phyloP scores from a whole-genome alignment of 164 flowering plant genomes.

The Pachysandra terminalis region DNA sequence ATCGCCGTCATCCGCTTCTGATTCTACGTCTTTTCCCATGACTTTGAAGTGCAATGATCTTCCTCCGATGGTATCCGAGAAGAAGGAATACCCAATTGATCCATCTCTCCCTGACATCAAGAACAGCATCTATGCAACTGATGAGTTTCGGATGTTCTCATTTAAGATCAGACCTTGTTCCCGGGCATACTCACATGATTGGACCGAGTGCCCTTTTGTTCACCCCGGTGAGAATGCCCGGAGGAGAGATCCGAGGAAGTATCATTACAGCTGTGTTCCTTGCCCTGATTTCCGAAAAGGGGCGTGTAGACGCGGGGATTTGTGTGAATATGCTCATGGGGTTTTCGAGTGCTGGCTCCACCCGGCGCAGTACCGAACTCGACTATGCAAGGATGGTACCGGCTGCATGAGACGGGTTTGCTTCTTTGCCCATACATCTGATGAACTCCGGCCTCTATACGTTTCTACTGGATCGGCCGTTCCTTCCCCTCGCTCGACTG shows the following conservation, averaged over 20 bases:
- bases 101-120: too few relatives aligned
- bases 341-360: too few relatives aligned
- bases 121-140: too few relatives aligned
- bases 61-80: not conserved
- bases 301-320: conserved; percentile 3
- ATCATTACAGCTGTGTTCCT: conserved; percentile 6
- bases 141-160: too few relatives aligned
- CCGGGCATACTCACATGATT: not conserved
- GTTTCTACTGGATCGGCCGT: conserved; percentile 13
- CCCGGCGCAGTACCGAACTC: too few relatives aligned
- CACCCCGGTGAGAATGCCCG: too few relatives aligned
- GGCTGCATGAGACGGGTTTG: not conserved
- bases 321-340: conserved; percentile 12
- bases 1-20: too few relatives aligned
- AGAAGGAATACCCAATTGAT: too few relatives aligned
- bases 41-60: too few relatives aligned
- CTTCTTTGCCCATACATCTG: not conserved
- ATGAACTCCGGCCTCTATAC: conserved; percentile 3
- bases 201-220: conserved; percentile 1
- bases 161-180: not conserved
- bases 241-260: conserved; percentile 9
- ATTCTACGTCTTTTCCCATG: too few relatives aligned
- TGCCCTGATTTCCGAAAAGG: conserved; percentile 8
- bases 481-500: conserved; percentile 8
- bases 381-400: too few relatives aligned